Percentiles rank a stretch among this genome's conserved stretches.
Evolutionary conservation across 257 asterid genomes (phyloP).

Genomic region (Lithospermum erythrorhizon): DNA sequence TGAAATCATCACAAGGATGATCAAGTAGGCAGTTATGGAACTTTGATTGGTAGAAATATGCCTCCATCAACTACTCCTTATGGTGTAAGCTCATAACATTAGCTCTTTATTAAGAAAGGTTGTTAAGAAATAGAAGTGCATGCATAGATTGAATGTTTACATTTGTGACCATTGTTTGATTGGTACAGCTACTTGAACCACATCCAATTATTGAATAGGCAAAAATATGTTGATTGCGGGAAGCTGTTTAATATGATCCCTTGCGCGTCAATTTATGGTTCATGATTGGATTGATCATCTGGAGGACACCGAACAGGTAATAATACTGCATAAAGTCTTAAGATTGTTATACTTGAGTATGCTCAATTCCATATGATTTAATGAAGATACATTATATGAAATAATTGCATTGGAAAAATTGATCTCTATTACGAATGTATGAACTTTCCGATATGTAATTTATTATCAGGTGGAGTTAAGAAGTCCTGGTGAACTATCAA

Average conservation of each 20-base stretch:
- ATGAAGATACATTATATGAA: too few relatives aligned
- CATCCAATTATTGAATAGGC: slow-evolving; percentile 23
- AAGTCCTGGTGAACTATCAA: slow-evolving; percentile 19
- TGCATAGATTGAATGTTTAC: too few relatives aligned
- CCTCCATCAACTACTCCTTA: slow-evolving; percentile 16
- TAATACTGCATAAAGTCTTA: too few relatives aligned
- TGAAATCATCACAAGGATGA: slow-evolving; percentile 23
- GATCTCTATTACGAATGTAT: too few relatives aligned
- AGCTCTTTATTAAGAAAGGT: too few relatives aligned
- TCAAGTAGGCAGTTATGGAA: slow-evolving; percentile 19
- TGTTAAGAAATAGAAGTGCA: too few relatives aligned
- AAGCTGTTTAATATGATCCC: slow-evolving; percentile 24
- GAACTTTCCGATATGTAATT: neutral
- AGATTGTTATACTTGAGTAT: too few relatives aligned
- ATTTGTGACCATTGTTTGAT: neutral
- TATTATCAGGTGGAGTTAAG: slow-evolving; percentile 8
- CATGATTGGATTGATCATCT: slow-evolving; percentile 30
- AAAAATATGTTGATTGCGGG: slow-evolving; percentile 15
- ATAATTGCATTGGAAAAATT: too few relatives aligned
- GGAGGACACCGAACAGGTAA: slow-evolving; percentile 28
- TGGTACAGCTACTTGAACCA: slow-evolving; percentile 20
- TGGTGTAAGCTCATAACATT: slow-evolving; percentile 8
- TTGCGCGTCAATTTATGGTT: slow-evolving; percentile 26
- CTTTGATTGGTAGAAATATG: slow-evolving; percentile 22
- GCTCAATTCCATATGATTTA: too few relatives aligned